These are phyloP conservation scores for Populus ilicifolia DNA, from an alignment of 345 rosid species.

Conservation along the genomic window DNA sequence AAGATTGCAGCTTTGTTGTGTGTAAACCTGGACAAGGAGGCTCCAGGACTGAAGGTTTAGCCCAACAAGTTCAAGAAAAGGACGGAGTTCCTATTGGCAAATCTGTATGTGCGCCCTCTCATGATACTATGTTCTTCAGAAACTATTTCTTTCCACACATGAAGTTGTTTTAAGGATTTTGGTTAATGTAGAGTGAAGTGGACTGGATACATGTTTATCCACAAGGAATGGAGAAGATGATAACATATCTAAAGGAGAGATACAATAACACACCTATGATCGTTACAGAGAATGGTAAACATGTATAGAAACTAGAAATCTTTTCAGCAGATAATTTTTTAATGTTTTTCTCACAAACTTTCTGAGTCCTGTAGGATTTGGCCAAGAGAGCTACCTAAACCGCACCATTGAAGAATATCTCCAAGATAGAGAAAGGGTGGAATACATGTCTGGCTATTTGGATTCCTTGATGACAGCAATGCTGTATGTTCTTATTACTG, in stretches of 20 bases:
- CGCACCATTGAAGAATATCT: constrained; percentile 18
- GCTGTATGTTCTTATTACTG: constrained; percentile 30
- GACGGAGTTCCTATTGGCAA: constrained; percentile 12
- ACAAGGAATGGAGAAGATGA: constrained; percentile 41
- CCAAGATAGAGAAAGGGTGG: constrained; percentile 47
- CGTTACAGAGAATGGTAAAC: constrained; percentile 54
- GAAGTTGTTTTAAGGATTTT: not conserved
- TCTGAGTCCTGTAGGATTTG: constrained; percentile 36
- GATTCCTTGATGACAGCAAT: constrained; percentile 41
- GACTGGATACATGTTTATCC: constrained; percentile 50
- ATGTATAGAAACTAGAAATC: too few relatives aligned
- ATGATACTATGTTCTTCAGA: too few relatives aligned
- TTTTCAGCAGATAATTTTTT: too few relatives aligned
- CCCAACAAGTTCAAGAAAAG: not conserved
- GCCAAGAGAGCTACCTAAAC: constrained; percentile 27
- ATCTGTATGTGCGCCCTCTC: constrained; percentile 1
- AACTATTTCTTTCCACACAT: too few relatives aligned
- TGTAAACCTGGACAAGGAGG: constrained; percentile 4
- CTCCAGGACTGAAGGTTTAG: constrained; percentile 15
- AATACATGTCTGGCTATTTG: constrained; percentile 47
- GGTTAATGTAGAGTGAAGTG: constrained; percentile 4
- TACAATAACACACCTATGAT: constrained; percentile 48
- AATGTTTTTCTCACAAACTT: too few relatives aligned
- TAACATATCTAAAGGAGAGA: constrained; percentile 36
- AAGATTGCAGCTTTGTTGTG: constrained; percentile 6